Conservation (phyloP, 2,329 filamentous ascomycete genomes). For the Arthrobotrys megalospora region DNA sequence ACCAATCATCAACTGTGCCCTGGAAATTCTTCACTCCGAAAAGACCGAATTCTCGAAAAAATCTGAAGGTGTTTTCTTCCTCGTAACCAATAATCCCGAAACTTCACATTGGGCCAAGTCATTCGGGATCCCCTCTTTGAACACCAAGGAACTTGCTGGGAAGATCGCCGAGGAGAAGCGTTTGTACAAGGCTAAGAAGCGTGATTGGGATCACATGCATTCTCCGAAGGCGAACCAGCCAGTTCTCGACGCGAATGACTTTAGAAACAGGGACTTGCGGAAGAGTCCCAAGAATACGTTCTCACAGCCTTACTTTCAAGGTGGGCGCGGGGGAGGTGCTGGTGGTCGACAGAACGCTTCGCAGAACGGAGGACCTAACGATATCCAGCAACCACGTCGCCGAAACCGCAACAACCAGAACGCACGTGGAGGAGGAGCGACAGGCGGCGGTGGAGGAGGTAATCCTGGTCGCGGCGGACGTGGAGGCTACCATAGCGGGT, state of each 20-base stretch:
- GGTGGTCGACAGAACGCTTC: conserved; percentile 31
- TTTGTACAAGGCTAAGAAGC: conserved; percentile 62
- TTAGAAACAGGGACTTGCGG: conserved; percentile 49
- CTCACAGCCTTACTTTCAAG: conserved; percentile 39
- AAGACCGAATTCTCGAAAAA: conserved; percentile 45
- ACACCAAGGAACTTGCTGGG: conserved; percentile 60
- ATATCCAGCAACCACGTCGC: conserved; percentile 45
- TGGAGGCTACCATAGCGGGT: conserved; percentile 44
- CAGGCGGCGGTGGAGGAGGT: background rate
- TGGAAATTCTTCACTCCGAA: conserved; percentile 59
- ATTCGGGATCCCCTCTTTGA: conserved; percentile 62
- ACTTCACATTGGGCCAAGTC: conserved; percentile 63
- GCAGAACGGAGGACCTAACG: conserved; percentile 15
- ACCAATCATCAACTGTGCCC: conserved; percentile 64
- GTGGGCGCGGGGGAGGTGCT: conserved; percentile 11
- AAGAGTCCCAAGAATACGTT: conserved; percentile 42
- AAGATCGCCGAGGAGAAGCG: conserved; percentile 62
- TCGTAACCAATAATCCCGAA: conserved; percentile 64
- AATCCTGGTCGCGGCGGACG: conserved; percentile 34
- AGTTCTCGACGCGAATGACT: conserved; percentile 53
- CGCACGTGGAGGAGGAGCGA: conserved; percentile 29
- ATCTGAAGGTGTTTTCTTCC: conserved; percentile 60
- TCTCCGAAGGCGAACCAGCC: conserved; percentile 46
- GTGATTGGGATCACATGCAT: conserved; percentile 62
- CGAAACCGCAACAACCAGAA: conserved; percentile 58